Conservation (phyloP, 129 eudicot genomes). For the Centella asiatica region DNA sequence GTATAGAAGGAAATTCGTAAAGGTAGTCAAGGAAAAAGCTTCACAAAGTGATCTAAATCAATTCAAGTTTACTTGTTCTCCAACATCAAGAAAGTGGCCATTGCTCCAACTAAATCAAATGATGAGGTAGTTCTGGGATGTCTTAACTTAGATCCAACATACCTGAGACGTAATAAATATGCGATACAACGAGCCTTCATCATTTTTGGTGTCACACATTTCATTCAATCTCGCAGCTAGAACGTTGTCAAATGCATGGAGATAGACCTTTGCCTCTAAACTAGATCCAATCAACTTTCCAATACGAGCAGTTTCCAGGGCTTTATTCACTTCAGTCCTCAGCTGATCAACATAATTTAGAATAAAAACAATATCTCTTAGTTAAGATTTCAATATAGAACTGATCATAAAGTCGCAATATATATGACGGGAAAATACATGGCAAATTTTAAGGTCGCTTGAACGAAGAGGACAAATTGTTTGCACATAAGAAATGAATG, state of each 20-base stretch:
- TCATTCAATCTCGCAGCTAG: conserved; percentile 45
- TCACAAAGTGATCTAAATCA: too few species aligned
- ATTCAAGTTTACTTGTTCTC: too few species aligned
- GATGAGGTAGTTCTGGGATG: background rate
- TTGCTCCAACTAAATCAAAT: background rate
- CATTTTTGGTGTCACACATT: conserved; percentile 52
- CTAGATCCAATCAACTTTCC: conserved; percentile 90
- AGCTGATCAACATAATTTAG: conserved; percentile 40
- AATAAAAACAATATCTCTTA: too few species aligned
- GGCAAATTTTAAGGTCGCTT: too few species aligned
- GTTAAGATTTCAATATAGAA: too few species aligned
- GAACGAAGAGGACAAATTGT: too few species aligned
- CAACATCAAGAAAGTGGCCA: background rate
- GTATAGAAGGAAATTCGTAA: too few species aligned
- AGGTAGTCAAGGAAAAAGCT: too few species aligned
- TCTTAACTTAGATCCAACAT: conserved; percentile 9
- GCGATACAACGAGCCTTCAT: conserved; percentile 72
- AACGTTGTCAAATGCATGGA: conserved; percentile 43
- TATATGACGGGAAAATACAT: background rate
- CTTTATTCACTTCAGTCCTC: conserved; percentile 92
- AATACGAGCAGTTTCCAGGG: conserved; percentile 70
- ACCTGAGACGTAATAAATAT: conserved; percentile 98
- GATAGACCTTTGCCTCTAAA: conserved; percentile 88
- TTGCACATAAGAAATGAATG: too few species aligned
- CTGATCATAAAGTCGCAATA: background rate